A percentile compares a stretch with the other conserved stretches of the same genome.
Evolutionary conservation across 148 eudicot species (phyloP).

Genomic region (Pharnaceum exiguum): DNA sequence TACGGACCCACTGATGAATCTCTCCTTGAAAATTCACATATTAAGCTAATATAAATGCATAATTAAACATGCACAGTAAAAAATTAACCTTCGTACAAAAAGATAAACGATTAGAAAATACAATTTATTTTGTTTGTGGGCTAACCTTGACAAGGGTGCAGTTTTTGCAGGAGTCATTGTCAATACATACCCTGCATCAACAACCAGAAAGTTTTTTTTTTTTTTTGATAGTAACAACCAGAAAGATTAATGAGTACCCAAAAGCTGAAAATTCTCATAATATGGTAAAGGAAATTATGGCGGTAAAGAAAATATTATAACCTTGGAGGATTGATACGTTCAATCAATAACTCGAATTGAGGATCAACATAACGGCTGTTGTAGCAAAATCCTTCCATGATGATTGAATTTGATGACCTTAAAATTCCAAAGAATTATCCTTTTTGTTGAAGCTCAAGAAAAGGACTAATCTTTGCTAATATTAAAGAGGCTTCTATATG

Average conservation of each 20-base stretch:
- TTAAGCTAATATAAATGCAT: no score
- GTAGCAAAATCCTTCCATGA: slow-evolving; percentile 50
- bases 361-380: slow-evolving; percentile 61
- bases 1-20: no score
- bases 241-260: neutral
- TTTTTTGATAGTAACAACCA: no score
- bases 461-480: neutral
- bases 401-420: neutral
- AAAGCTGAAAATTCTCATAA: neutral
- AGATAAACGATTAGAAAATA: neutral
- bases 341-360: slow-evolving; percentile 54
- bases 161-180: slow-evolving; percentile 55
- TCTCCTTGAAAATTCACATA: no score
- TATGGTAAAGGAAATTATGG: no score
- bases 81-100: neutral
- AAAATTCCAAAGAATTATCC: no score
- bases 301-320: slow-evolving; percentile 1
- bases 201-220: no score
- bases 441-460: neutral
- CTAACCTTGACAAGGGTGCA: slow-evolving; percentile 90
- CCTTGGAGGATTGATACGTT: slow-evolving; percentile 82
- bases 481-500: neutral
- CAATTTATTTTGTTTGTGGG: neutral
- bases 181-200: slow-evolving; percentile 69
- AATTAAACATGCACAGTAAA: neutral